Evolutionary conservation across 768 basidiomycete species (phyloP).

Genomic region (Termitomyces sp.): DNA sequence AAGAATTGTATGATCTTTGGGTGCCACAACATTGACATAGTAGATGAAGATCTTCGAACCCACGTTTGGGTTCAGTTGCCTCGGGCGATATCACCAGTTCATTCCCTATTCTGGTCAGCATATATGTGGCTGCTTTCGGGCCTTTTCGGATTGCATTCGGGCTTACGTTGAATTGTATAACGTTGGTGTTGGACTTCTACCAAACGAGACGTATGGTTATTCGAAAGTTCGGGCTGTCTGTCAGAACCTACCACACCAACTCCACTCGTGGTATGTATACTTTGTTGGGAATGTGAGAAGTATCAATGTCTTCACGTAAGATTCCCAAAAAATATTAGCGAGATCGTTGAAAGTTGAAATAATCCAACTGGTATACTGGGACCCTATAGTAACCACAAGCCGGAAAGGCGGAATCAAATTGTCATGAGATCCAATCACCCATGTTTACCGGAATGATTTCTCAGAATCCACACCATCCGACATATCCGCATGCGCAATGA

Average conservation of each 20-base stretch:
- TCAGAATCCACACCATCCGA: not conserved
- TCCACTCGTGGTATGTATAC: too few relatives aligned
- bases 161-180: not conserved
- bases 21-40: constrained; percentile 40
- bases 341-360: too few relatives aligned
- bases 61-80: not conserved
- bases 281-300: too few relatives aligned
- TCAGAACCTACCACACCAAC: too few relatives aligned
- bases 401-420: too few relatives aligned
- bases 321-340: too few relatives aligned
- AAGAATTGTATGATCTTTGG: constrained; percentile 78
- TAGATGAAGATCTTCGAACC: not conserved
- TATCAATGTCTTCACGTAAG: too few relatives aligned
- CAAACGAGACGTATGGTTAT: not conserved
- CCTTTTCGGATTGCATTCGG: not conserved
- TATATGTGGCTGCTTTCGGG: not conserved
- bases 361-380: too few relatives aligned
- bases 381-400: too few relatives aligned
- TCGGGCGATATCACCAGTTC: not conserved
- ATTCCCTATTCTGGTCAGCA: not conserved
- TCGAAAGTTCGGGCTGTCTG: not conserved
- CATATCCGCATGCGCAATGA: not conserved
- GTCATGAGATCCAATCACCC: too few relatives aligned
- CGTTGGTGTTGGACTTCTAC: not conserved
- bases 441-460: too few relatives aligned